Percentiles rank a stretch among this genome's conserved stretches.
These are phyloP conservation scores for Artemisia tridentata DNA, from an alignment of 129 eudicot genomes.

Conservation along the genomic window DNA sequence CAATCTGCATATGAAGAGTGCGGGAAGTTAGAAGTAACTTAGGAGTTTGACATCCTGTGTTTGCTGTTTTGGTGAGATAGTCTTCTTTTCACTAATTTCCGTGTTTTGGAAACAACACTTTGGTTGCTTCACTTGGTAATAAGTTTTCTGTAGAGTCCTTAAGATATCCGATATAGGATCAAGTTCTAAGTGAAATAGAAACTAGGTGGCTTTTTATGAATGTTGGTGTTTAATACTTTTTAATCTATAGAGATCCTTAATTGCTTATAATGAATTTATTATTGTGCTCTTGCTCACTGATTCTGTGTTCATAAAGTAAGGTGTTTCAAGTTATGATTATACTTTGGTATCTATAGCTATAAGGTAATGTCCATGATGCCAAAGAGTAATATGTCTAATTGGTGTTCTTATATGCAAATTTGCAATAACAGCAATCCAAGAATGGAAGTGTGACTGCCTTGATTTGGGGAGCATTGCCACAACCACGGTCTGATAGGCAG, in stretches of 20 bases:
- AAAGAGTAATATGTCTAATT: neutral
- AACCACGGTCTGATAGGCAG: conserved; percentile 87
- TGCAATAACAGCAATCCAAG: conserved; percentile 61
- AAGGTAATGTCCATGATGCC: neutral
- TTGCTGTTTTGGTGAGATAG: no score
- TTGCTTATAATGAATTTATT: conserved; percentile 2
- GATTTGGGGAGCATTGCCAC: conserved; percentile 98
- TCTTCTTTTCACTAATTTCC: no score
- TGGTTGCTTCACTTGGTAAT: no score
- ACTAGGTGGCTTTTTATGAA: no score
- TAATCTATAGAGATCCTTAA: neutral
- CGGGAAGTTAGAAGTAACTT: no score
- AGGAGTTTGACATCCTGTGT: no score
- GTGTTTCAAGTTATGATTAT: conserved; percentile 2
- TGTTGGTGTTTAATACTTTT: no score
- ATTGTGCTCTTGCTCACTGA: conserved; percentile 4
- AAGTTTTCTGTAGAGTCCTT: no score
- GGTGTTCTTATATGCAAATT: conserved; percentile 11
- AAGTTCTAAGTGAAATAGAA: no score
- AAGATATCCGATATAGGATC: no score
- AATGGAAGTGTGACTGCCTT: conserved; percentile 71
- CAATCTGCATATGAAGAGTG: no score
- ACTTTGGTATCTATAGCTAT: neutral
- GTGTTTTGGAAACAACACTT: no score
- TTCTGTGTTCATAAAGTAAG: neutral